Conservation (phyloP, 2,329 filamentous ascomycete genomes). For the Diaporthe citriasiana region DNA sequence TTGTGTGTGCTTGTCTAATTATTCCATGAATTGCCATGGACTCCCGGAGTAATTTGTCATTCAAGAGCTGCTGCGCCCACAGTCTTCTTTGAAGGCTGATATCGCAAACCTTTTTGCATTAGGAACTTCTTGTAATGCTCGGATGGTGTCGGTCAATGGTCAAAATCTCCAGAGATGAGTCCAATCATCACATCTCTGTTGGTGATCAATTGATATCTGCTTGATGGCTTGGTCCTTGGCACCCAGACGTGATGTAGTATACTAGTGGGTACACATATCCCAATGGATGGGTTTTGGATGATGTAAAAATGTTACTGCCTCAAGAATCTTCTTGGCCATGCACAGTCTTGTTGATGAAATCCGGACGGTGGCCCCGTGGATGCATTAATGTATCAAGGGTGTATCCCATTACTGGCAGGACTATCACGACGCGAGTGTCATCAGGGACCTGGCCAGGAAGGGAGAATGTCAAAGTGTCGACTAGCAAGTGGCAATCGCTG, state of each 20-base stretch:
- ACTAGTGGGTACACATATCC: not conserved
- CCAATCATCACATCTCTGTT: not conserved
- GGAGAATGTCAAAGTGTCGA: not conserved
- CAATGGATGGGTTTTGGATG: not conserved
- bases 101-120: conserved; percentile 21
- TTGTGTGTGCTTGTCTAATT: not conserved
- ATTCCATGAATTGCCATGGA: conserved; percentile 16
- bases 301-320: conserved; percentile 7
- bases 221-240: not conserved
- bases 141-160: conserved; percentile 1
- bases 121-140: conserved; percentile 25
- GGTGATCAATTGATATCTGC: conserved; percentile 2
- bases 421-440: conserved; percentile 9
- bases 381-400: not conserved
- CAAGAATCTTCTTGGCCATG: conserved; percentile 6
- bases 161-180: not conserved
- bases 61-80: conserved; percentile 14
- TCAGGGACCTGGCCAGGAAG: conserved; percentile 10
- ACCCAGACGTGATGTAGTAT: not conserved
- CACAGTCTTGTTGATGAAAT: conserved; percentile 1
- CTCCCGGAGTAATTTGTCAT: conserved; percentile 1
- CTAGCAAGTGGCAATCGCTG: not conserved
- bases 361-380: not conserved
- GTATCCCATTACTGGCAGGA: conserved; percentile 5
- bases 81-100: not conserved